Evolutionary conservation across 805 yeast species (phyloP).

Genomic region (Dipodascus geniculatus): DNA sequence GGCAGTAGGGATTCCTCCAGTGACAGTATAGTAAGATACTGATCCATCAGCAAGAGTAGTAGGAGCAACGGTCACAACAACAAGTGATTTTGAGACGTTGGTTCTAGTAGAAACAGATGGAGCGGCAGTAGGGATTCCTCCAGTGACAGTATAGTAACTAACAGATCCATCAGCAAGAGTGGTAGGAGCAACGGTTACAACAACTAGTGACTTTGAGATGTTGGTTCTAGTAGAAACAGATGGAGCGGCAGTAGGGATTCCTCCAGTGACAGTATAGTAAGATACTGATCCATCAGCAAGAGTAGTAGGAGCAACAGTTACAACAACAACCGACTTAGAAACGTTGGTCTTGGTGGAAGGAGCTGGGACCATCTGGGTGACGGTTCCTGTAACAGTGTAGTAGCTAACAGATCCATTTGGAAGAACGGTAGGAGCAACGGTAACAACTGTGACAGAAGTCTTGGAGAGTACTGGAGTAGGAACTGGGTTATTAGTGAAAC

Average conservation of each 20-base stretch:
- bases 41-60: not conserved
- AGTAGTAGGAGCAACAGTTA: not conserved
- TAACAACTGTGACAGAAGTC: not conserved
- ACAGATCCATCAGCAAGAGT: not conserved
- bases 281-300: not conserved
- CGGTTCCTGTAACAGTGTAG: not conserved
- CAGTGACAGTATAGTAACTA: not conserved
- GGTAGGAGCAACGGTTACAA: not conserved
- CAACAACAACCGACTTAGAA: not conserved
- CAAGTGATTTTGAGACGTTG: not conserved
- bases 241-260: too few species aligned
- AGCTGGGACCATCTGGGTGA: not conserved
- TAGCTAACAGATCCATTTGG: not conserved
- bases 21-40: not conserved
- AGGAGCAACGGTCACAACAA: not conserved
- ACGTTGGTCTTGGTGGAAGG: not conserved
- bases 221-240: too few species aligned
- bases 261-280: not conserved
- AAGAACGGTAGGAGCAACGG: not conserved
- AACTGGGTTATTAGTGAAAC: not conserved
- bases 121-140: not conserved
- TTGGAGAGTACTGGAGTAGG: not conserved
- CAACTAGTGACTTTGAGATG: not conserved
- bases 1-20: not conserved
- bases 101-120: not conserved